A percentile compares a stretch with the other conserved stretches of the same genome.
Conservation (phyloP, 2,329 filamentous ascomycete genomes). For the Penicillium capsulatum region DNA sequence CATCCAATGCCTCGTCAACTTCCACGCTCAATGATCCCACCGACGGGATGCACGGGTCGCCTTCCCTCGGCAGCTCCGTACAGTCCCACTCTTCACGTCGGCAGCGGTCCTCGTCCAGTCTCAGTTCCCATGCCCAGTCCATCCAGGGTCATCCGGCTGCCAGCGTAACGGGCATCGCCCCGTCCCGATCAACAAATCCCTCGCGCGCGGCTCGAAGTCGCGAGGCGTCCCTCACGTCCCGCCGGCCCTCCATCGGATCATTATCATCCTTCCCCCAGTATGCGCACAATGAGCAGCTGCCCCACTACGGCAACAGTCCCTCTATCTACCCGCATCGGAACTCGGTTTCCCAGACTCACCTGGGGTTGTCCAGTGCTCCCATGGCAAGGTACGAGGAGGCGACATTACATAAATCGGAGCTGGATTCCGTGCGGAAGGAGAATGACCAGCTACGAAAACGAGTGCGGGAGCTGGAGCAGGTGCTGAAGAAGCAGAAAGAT, state of each 20-base stretch:
- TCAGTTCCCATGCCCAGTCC: conserved; percentile 45
- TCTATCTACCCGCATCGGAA: conserved; percentile 30
- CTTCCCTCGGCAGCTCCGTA: conserved; percentile 45
- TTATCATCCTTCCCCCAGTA: conserved; percentile 30
- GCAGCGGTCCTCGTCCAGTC: conserved; percentile 54
- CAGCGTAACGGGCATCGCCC: conserved; percentile 43
- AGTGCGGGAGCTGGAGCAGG: conserved; percentile 43
- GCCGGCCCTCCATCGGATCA: conserved; percentile 32
- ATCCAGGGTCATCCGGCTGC: conserved; percentile 34
- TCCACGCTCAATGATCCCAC: conserved; percentile 50
- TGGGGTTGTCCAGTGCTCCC: conserved; percentile 26
- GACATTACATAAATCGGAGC: conserved; percentile 40
- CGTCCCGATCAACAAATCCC: conserved; percentile 34
- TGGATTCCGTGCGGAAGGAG: conserved; percentile 44
- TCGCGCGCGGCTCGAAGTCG: conserved; percentile 36
- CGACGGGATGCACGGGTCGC: conserved; percentile 41
- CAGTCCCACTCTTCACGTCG: conserved; percentile 53
- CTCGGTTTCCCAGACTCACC: conserved; percentile 28
- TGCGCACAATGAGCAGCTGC: conserved; percentile 27
- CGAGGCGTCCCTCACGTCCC: conserved; percentile 41
- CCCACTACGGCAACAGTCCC: conserved; percentile 22
- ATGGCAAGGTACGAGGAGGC: conserved; percentile 42
- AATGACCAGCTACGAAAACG: conserved; percentile 45
- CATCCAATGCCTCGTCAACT: conserved; percentile 56
- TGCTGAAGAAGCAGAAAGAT: conserved; percentile 31